Evolutionary conservation across 768 basidiomycete genomes (phyloP).

Genomic region (Leccinum ochraceum): DNA sequence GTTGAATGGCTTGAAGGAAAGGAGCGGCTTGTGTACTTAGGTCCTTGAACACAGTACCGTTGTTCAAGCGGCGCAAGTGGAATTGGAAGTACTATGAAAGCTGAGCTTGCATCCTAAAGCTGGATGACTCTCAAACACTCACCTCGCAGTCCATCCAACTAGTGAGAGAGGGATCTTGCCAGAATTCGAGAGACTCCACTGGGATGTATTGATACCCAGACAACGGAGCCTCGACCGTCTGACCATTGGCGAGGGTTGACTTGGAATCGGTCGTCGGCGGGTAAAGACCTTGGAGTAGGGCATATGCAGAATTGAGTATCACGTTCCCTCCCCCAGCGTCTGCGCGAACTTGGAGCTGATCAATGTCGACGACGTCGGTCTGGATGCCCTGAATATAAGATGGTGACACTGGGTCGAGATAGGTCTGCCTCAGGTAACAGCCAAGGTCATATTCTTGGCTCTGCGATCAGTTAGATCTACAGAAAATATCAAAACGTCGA

Average conservation of each 20-base stretch:
- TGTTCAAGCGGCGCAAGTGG: slow-evolving; percentile 27
- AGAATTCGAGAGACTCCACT: slow-evolving; percentile 57
- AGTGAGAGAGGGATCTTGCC: slow-evolving; percentile 61
- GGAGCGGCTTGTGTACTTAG: slow-evolving; percentile 54
- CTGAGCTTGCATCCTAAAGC: neutral
- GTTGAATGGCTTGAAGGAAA: slow-evolving; percentile 65
- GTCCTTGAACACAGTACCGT: slow-evolving; percentile 49
- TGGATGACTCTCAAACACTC: neutral
- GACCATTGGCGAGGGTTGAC: slow-evolving; percentile 72
- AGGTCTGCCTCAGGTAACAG: slow-evolving; percentile 54
- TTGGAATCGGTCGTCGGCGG: slow-evolving; percentile 68
- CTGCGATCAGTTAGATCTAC: slow-evolving; percentile 1
- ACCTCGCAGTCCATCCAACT: slow-evolving; percentile 70
- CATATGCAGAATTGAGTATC: slow-evolving; percentile 82
- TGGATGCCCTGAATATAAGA: slow-evolving; percentile 69
- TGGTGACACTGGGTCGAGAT: slow-evolving; percentile 60
- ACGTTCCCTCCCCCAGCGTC: slow-evolving; percentile 80
- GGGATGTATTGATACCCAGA: slow-evolving; percentile 87
- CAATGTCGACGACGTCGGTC: slow-evolving; percentile 64
- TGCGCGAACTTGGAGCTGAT: slow-evolving; percentile 70
- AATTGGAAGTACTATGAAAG: slow-evolving; percentile 27
- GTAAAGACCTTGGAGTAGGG: slow-evolving; percentile 81
- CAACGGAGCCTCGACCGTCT: slow-evolving; percentile 70
- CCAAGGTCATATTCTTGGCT: slow-evolving; percentile 66
- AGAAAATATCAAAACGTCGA: neutral